These are phyloP conservation scores for Phytopythium kandeliae DNA, from an alignment of 352 stramenopile genomes.

Conservation along the genomic window DNA sequence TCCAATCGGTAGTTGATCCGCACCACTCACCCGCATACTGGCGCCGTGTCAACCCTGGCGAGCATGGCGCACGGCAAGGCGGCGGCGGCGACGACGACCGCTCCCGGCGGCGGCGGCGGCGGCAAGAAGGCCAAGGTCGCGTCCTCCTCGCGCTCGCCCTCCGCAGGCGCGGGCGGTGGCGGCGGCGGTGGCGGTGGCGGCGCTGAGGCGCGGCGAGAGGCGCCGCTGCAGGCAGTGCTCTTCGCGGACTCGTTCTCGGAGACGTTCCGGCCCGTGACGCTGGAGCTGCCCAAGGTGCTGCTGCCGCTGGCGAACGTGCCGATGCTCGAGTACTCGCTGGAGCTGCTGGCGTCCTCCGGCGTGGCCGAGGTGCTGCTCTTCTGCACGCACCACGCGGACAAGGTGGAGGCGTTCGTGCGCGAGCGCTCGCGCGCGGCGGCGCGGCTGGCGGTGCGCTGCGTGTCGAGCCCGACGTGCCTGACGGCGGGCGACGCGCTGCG, in stretches of 20 bases:
- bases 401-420: conserved; percentile 84
- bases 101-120: conserved; percentile 14
- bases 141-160: no score
- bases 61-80: no score
- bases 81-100: conserved; percentile 12
- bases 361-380: conserved; percentile 96
- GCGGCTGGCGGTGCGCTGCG: conserved; percentile 54
- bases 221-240: conserved; percentile 95
- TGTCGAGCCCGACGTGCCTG: conserved; percentile 79
- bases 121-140: conserved; percentile 12
- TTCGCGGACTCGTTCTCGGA: conserved; percentile 94
- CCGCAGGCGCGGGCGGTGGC: conserved; percentile 3
- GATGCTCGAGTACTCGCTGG: conserved; percentile 97
- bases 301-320: conserved; percentile 95
- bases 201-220: conserved; percentile 86
- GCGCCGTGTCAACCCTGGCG: no score
- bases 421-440: conserved; percentile 45
- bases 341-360: conserved; percentile 92
- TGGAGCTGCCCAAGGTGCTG: conserved; percentile 90
- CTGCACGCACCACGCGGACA: conserved; percentile 82
- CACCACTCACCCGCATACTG: no score
- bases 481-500: conserved; percentile 94
- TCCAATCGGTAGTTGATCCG: no score
- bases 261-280: conserved; percentile 91
- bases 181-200: conserved; percentile 16